Base-by-base conservation (phyloP, 306 rosid genomes). In the Lotus japonicus region DNA sequence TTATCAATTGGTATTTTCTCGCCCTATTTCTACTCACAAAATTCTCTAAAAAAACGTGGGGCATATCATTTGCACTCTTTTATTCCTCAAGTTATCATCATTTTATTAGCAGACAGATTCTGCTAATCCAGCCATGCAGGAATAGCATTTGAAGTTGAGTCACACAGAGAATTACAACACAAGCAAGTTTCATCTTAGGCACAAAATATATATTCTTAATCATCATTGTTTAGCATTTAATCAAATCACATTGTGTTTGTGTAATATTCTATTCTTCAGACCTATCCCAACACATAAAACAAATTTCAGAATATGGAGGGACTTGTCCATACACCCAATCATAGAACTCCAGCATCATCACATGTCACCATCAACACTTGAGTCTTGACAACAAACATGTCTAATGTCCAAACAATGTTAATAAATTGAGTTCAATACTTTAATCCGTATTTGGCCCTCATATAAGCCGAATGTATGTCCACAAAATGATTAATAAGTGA, bases 121-220 rank as follows among this genome's bases (percentile, higher is more conserved):
- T 42, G 39, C 9, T 42, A 62, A 42, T 43, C 7, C 39, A 62
- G 52, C 26, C 50, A 60, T 11, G 6, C 35, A 39, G 16, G 19
- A 62, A 42, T 11, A 23, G 14, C 69, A 23, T 4, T 45, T 46
- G 43, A 46, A 14, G 28, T 46, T 28, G 38, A 21, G 70, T 23
- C 31, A 64, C 7, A 14, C 6, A 64, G 70, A 64, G 70, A 64
- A 68, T 52, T 51, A 7, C 13, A 68, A 68, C 13, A 52, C 73
- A 68, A 67, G 60, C 60, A 50, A 67, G 62, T 52, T 52, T 67
- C 50, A 5, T 3, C 49, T 21, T 2, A 11, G 23, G 46, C 35
- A 66, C 59, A 46, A 53, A 51, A 23, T 45, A 52, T 52, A 23
- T 45, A 52, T 52, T 18, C 13, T 45, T 12, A 16, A 43, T 45